Conservation (phyloP, 2,329 filamentous ascomycete species). For the Aspergillus texensis region DNA sequence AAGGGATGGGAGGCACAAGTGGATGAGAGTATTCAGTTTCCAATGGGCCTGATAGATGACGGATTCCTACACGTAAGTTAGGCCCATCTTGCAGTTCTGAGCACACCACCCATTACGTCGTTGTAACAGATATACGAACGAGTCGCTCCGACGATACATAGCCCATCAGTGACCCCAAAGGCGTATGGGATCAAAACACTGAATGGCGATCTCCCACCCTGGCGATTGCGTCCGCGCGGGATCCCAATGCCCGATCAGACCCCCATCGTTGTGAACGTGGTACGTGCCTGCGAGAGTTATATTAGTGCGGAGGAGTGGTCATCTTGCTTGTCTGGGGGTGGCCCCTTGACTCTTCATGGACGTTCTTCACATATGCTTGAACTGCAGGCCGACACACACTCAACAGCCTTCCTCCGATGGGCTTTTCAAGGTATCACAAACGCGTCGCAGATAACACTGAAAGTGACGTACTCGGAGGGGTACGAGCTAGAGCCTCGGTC, state of each 20-base stretch:
- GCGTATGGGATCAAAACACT: slow-evolving; percentile 35
- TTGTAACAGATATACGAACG: slow-evolving; percentile 27
- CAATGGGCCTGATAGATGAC: slow-evolving; percentile 37
- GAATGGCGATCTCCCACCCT: slow-evolving; percentile 46
- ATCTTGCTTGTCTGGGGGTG: slow-evolving; percentile 1
- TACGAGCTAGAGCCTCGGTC: slow-evolving; percentile 36
- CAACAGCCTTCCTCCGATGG: slow-evolving; percentile 29
- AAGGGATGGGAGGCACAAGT: slow-evolving; percentile 22
- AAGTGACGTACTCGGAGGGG: slow-evolving; percentile 36
- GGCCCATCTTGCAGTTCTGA: neutral
- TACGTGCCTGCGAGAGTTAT: slow-evolving; percentile 26
- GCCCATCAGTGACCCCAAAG: slow-evolving; percentile 17
- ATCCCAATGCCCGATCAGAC: slow-evolving; percentile 42
- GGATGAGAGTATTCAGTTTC: slow-evolving; percentile 26
- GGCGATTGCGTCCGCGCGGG: slow-evolving; percentile 40
- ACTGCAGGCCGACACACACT: slow-evolving; percentile 27
- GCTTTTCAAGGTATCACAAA: slow-evolving; percentile 19
- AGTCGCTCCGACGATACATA: slow-evolving; percentile 6
- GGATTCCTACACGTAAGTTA: slow-evolving; percentile 45
- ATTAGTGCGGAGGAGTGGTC: slow-evolving; percentile 13
- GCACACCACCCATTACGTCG: neutral
- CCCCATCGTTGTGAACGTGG: slow-evolving; percentile 17
- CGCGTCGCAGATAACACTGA: slow-evolving; percentile 23
- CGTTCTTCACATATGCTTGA: slow-evolving; percentile 23
- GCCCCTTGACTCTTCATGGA: slow-evolving; percentile 11